Base-by-base conservation (phyloP, 495 filamentous ascomycete genomes). In the Hypoxylon cercidicola region DNA sequence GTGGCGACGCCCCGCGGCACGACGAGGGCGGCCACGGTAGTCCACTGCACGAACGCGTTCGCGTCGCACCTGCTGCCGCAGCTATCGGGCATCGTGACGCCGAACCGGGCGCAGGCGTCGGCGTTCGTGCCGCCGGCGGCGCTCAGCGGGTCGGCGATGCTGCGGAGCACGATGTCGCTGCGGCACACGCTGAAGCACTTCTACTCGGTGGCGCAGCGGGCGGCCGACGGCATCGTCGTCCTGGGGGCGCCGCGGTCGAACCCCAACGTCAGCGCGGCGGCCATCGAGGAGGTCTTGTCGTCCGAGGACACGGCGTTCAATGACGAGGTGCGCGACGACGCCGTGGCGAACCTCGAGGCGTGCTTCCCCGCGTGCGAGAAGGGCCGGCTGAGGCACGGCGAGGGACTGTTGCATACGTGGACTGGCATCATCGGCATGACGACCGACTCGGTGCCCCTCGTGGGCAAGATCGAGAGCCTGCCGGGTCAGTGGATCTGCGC, bases 341-440 rank as follows among this genome's bases (percentile, higher is more conserved):
- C 63, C 0, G 35, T 72, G 10, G 23, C 19, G 0, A 64, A 74
- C 23, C 60, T 70, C 46, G 44, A 64, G 30, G 19, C 51, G 15
- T 40, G 60, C 5, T 74, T 74, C 55, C 57, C 59, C 10, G 58
- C 43, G 43, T 59, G 59, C 20, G 59, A 55, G 34, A 62, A 51
- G 30, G 58, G 20, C 7, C 47, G 28, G 30, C 52, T 66, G 20
- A 57, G 55, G 11, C 62, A 66, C 28, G 66, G 69, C 1, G 66
- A 68, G 23, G 68, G 68, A 0, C 23, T 74, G n/a, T 47, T 65
- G 25, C 62, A 72, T 59, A 54, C 72, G n/a, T 74, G 72, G 72
- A 70, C 66, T 0, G 72, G 72, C 0, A 74, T 74, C 32, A 45
- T 74, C 20, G 72, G 61, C n/a, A 72, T 74, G 72, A 74, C 69